Evolutionary conservation across 148 eudicot species (phyloP), one percentile per base, ranked within the genome.

Genomic region (Rhododendron simsii): DNA sequence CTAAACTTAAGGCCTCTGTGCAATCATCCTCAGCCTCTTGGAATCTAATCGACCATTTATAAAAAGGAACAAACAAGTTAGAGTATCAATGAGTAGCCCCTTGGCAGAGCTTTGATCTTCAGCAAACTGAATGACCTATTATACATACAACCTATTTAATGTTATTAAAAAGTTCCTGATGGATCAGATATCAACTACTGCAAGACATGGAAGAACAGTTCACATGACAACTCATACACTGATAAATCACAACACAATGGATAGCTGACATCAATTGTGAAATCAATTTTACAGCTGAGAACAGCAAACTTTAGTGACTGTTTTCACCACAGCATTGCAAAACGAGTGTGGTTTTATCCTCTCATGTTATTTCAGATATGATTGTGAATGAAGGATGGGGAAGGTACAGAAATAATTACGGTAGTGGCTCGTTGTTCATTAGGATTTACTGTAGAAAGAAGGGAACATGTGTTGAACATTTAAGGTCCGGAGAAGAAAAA

Each of bases 1-100:
- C 99, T 87, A 97, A 87, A 90, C 93, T 92, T 79, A 97, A 90
- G 80, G 99, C 99, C 94, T 95, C 99, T 11, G 98, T 90, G 86
- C 99, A 97, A 88, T 95, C 98, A 86, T 92, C 91, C 88, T 97
- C 99, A 57, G 99, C 99, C 88, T 97, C 99, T 89, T 87, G 91
- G 82, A 93, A 94, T 89, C 99, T 96, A 89, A 85, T 81, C 57
- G 59, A 87, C 81, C 86, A 41, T 53, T 9, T 82, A 48, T 4
- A 85, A 57, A 82, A 83, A 81, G 63, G n/a, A 23, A 47, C 11
- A 51, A 55, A 74, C 61, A 65, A 41, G 74, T 87, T n/a, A 87
- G 48, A 47, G 41, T n/a, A 18, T 26, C 8, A 13, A n/a, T n/a
- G 37, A 83, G 47, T 45, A 47, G 55, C 65, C 55, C 78, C 53